Evolutionary conservation across 371 early-diverging fungal species (phyloP).

Genomic region (Furculomyces boomerangus): DNA sequence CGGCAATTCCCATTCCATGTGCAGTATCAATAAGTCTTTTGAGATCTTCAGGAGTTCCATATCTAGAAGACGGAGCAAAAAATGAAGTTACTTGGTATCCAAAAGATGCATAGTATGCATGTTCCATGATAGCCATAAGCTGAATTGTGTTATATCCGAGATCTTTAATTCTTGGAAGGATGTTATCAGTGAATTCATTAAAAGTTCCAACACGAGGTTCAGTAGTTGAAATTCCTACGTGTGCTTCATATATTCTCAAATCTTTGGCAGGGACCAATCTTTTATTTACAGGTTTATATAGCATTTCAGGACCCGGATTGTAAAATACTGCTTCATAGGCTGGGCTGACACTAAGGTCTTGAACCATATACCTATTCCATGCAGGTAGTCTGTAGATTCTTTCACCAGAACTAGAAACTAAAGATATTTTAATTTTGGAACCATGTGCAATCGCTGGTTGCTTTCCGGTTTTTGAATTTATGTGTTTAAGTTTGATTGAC

Average conservation of each 20-base stretch:
- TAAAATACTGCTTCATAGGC: conserved; percentile 82
- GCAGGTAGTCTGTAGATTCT: conserved; percentile 81
- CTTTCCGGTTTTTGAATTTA: conserved; percentile 15
- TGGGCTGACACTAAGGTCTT: conserved; percentile 62
- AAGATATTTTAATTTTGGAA: conserved; percentile 66
- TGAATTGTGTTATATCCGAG: conserved; percentile 90
- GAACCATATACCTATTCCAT: conserved; percentile 66
- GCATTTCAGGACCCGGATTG: conserved; percentile 62
- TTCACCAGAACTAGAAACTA: conserved; percentile 30
- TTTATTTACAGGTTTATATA: conserved; percentile 40
- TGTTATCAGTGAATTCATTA: conserved; percentile 66
- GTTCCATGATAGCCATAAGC: conserved; percentile 96
- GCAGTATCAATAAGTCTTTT: conserved; percentile 83
- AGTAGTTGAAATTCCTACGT: conserved; percentile 82
- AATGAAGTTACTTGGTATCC: conserved; percentile 95
- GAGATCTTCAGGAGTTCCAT: conserved; percentile 80
- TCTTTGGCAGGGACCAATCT: conserved; percentile 10
- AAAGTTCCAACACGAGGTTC: conserved; percentile 69
- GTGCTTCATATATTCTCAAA: conserved; percentile 83
- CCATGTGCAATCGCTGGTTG: conserved; percentile 57
- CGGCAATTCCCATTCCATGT: conserved; percentile 69
- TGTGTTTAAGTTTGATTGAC: conserved; percentile 36
- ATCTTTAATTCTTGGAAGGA: conserved; percentile 71
- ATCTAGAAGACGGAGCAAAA: conserved; percentile 79
- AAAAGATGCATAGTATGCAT: conserved; percentile 95